phyloP scores from a whole-genome alignment of 768 basidiomycete genomes.

The Epithele typhae region DNA sequence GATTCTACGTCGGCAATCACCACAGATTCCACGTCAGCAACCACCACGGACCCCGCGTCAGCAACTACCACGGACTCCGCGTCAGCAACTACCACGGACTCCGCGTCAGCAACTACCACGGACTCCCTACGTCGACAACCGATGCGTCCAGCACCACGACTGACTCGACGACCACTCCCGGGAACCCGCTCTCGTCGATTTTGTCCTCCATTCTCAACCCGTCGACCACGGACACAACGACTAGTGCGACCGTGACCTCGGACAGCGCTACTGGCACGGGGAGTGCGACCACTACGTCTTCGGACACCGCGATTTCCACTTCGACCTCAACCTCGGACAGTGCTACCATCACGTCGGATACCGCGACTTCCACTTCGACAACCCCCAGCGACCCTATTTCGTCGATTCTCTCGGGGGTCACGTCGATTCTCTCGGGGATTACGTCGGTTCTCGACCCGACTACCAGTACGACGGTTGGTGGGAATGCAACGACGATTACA shows the following conservation, averaged over 20 bases:
- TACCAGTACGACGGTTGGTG: neutral
- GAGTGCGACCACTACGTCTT: neutral
- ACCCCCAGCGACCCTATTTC: neutral
- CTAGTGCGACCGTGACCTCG: neutral
- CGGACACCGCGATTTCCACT: too few species aligned
- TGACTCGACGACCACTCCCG: neutral
- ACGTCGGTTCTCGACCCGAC: slow-evolving; percentile 3
- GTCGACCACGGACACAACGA: neutral
- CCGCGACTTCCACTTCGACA: neutral
- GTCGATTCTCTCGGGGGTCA: neutral
- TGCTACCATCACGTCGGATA: slow-evolving; percentile 1
- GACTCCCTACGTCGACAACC: neutral
- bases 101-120: neutral
- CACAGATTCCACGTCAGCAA: too few species aligned
- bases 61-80: slow-evolving; percentile 1
- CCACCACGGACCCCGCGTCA: slow-evolving; percentile 1
- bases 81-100: slow-evolving; percentile 8
- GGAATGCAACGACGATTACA: too few species aligned
- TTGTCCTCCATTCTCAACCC: too few species aligned
- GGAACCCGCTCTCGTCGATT: neutral
- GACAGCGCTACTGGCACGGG: neutral
- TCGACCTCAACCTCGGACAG: neutral
- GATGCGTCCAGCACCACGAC: neutral
- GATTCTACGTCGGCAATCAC: slow-evolving; percentile 3
- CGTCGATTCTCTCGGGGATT: slow-evolving; percentile 5